Percentiles rank a stretch among this genome's conserved stretches.
Conservation (phyloP, 202 grass and related monocot species). For the Brachypodium distachyon region DNA sequence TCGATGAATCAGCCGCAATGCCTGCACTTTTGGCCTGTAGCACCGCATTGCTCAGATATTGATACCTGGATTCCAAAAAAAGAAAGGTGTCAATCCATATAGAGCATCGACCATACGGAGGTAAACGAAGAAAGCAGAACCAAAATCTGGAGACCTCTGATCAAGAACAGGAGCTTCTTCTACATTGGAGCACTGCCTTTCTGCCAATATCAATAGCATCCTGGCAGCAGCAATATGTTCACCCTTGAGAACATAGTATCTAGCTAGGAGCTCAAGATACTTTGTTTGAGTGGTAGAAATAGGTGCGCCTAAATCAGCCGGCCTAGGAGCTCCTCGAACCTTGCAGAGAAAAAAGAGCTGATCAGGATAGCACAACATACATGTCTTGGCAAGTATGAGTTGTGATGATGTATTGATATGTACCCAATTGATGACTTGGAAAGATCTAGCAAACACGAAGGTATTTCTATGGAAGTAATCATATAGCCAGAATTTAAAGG, state of each 20-base stretch:
- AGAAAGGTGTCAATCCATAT: conserved; percentile 17
- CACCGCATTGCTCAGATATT: conserved; percentile 83
- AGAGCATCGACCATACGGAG: neutral
- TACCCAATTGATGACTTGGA: neutral
- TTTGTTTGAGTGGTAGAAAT: conserved; percentile 58
- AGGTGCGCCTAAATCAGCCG: conserved; percentile 40
- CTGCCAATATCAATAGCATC: conserved; percentile 76
- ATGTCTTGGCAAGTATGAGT: neutral
- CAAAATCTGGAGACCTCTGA: conserved; percentile 55
- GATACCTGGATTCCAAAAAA: conserved; percentile 52
- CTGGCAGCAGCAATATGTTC: conserved; percentile 82
- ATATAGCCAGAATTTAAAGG: neutral
- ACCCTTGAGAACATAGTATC: conserved; percentile 78
- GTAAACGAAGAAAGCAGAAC: conserved; percentile 21
- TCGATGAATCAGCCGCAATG: conserved; percentile 39
- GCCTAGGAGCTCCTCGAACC: conserved; percentile 26
- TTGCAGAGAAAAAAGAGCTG: neutral
- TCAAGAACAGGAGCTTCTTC: conserved; percentile 70
- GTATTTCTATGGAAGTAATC: neutral
- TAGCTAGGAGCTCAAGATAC: conserved; percentile 77
- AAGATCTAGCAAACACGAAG: conserved; percentile 15
- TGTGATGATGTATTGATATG: neutral
- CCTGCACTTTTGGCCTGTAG: conserved; percentile 85
- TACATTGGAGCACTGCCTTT: conserved; percentile 68
- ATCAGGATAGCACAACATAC: conserved; percentile 7